A percentile compares a stretch with the other conserved stretches of the same genome.
These are phyloP conservation scores for Aspergillus pseudoterreus DNA, from an alignment of 2,329 filamentous ascomycete genomes.

Conservation along the genomic window DNA sequence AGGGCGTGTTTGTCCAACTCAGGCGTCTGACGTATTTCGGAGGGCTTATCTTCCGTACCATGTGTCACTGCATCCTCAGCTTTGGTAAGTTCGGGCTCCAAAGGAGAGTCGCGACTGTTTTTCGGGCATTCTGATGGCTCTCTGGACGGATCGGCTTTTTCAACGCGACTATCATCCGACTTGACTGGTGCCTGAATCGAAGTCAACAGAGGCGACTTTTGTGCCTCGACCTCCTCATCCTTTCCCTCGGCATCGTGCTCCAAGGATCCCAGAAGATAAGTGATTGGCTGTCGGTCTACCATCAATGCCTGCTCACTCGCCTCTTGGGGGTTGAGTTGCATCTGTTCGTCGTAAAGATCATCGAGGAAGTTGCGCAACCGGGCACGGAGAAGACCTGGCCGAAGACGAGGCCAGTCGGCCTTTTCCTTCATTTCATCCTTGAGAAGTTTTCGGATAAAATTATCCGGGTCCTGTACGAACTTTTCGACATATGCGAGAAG, in stretches of 20 bases:
- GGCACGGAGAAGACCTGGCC: conserved; percentile 57
- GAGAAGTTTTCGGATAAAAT: conserved; percentile 65
- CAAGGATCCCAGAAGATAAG: conserved; percentile 27
- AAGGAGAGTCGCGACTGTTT: background rate
- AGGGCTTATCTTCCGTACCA: background rate
- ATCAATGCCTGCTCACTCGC: conserved; percentile 36
- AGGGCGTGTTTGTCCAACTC: background rate
- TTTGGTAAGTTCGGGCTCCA: background rate
- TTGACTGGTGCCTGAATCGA: no score
- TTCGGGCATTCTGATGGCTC: background rate
- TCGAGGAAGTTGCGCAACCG: conserved; percentile 66
- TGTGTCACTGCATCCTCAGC: background rate
- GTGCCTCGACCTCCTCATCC: background rate
- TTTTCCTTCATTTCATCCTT: conserved; percentile 58
- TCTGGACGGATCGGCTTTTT: background rate
- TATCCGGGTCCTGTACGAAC: conserved; percentile 71
- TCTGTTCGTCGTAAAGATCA: conserved; percentile 57
- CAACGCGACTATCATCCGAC: background rate
- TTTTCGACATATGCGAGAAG: conserved; percentile 78
- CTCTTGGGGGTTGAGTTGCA: conserved; percentile 30
- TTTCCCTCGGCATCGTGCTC: conserved; percentile 1
- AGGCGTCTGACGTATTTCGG: background rate
- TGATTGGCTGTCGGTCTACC: conserved; percentile 28
- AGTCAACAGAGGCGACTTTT: background rate
- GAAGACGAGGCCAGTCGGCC: conserved; percentile 53